Percentiles rank a stretch among this genome's conserved stretches.
Evolutionary conservation across 2,329 filamentous ascomycete species (phyloP).

Genomic region (Hymenotorrendiella dingleyae): DNA sequence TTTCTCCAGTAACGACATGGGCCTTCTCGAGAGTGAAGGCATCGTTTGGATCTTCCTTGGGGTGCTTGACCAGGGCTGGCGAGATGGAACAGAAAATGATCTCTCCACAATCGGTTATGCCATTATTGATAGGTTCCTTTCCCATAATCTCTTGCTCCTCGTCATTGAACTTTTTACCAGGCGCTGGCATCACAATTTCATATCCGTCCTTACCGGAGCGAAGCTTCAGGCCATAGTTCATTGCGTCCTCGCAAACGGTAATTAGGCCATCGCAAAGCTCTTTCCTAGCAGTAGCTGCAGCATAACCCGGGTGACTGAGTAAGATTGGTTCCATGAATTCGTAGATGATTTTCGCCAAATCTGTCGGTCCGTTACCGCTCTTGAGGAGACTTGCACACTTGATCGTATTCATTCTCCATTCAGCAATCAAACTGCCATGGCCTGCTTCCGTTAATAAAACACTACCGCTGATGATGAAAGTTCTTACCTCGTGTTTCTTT

Average conservation of each 20-base stretch:
- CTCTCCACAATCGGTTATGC: not conserved
- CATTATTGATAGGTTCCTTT: not conserved
- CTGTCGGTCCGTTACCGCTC: not conserved
- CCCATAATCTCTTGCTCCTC: not conserved
- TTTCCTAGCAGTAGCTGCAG: too few species aligned
- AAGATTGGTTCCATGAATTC: not conserved
- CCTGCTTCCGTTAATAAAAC: not conserved
- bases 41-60: not conserved
- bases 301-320: too few species aligned
- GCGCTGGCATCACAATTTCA: not conserved
- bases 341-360: not conserved
- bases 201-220: not conserved
- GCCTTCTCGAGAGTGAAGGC: conserved; percentile 7
- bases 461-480: not conserved
- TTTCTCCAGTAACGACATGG: not conserved
- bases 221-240: too few species aligned
- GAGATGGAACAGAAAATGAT: not conserved
- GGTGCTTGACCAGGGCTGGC: conserved; percentile 2
- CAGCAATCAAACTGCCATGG: conserved; percentile 1
- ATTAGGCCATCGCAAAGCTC: too few species aligned
- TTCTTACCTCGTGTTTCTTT: not conserved
- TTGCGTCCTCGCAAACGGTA: too few species aligned
- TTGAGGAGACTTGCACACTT: conserved; percentile 1
- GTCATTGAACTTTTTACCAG: not conserved
- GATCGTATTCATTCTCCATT: conserved; percentile 7